Evolutionary conservation across 1,284 basidiomycete genomes (phyloP), one percentile per base, ranked within the genome.

Genomic region (Termitomyces sp.): DNA sequence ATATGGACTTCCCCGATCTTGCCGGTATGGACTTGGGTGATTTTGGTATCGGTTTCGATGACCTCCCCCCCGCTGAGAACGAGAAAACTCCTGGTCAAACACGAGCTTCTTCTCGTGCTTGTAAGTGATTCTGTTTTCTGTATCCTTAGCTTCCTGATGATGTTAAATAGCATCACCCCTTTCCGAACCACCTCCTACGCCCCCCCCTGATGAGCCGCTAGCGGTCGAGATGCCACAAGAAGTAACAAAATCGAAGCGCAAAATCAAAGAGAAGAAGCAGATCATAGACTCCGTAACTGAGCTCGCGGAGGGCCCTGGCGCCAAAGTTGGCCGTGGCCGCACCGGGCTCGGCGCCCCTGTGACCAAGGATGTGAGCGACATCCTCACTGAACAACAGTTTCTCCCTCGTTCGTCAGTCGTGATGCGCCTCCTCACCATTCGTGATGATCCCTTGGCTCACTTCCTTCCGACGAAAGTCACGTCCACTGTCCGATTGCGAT

Each of bases 241-340:
- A 31, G 63, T 67, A 28, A 57, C 67, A 28, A 80, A 81, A 62
- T 64, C 62, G 28, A 82, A 81, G 65, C 76, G 79, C 52, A 82
- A 81, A 60, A 65, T 75, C 50, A 84, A 83, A 62, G 82, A 86
- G 63, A 88, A 84, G 75, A 90, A 86, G 65, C 88, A 88, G 63
- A 90, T 92, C 57, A 86, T 91, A 54, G 86, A 96, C 68, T 79
- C 82, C 12, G 83, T 92, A 43, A 93, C 90, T 2, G 93, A 96
- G 70, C 79, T 95, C 28, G 76, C 80, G n/a, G 84, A 88, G 56
- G 85, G 84, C 1, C 81, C 83, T 15, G 84, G 83, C 31, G 75
- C 74, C 2, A 71, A 76, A 41, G 71, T 73, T 28, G 82, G 81
- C 15, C 75, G 80, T 30, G 81, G 81, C 21, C 79, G 81, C 57